Base-by-base conservation (phyloP, 179 eudicot genomes). In the Nepenthes alata region DNA sequence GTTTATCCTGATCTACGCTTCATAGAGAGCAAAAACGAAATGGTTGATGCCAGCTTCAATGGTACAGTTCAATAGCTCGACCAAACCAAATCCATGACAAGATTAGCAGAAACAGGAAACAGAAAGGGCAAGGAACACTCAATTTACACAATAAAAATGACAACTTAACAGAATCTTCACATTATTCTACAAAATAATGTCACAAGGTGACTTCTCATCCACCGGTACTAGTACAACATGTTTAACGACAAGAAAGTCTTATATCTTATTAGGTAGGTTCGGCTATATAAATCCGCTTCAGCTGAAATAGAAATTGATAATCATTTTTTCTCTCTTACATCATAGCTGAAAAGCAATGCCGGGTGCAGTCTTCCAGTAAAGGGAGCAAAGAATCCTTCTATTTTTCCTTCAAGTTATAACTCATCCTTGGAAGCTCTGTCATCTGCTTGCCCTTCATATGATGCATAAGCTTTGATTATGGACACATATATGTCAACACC, bases 401-500 rank as follows among this genome's bases (percentile, higher is more conserved):
- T 25, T 25, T 16, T 16, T 16, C 0, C 25, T 16, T 47, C 11
- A 47, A 7, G 11, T 77, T 63, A 91, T 69, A 82, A 64, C 78
- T 85, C 94, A 34, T 74, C 83, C 69, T 80, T 82, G 58, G 72
- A 62, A 66, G 62, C 66, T 47, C 68, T 72, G 50, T 69, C 74
- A 52, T 59, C 67, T 11, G 59, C 7, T 50, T 66, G 67, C 56
- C 70, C 86, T 1, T 51, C 67, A 60, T 70, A 85, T 47, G 90
- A 78, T 69, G 89, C 84, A 68, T 81, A 85, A 47, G 87, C 74
- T 74, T 72, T 72, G 76, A 87, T 77, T 44, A 89, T 75, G 10
- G 87, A 81, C 67, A 73, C 87, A 59, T 87, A 83, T 3, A 79
- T 50, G 65, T 76, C 80, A 2, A 83, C 79, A 55, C 95, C 91